Conservation (phyloP, 108 stramenopile genomes). For the Conticribra weissflogii region DNA sequence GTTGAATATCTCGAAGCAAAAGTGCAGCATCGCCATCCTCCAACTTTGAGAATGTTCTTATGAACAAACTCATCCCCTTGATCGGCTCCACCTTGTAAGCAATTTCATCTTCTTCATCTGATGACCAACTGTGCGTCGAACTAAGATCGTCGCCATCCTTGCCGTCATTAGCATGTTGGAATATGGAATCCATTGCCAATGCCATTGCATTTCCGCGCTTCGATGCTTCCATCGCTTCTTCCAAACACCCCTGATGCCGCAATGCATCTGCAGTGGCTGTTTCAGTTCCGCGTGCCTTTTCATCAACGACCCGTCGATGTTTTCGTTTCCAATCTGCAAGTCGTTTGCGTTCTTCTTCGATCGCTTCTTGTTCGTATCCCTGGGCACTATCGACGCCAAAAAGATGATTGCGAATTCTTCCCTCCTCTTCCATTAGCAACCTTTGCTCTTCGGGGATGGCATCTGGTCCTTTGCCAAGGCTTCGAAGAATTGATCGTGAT, state of each 20-base stretch:
- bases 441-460: conserved; percentile 72
- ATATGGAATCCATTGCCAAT: conserved; percentile 6
- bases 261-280: conserved; percentile 60
- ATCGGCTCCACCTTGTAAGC: conserved; percentile 42
- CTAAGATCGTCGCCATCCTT: conserved; percentile 22
- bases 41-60: conserved; percentile 64
- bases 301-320: conserved; percentile 61
- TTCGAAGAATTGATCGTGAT: conserved; percentile 53
- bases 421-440: conserved; percentile 73
- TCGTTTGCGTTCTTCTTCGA: conserved; percentile 45
- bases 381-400: conserved; percentile 41
- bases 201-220: conserved; percentile 46
- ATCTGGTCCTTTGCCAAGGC: conserved; percentile 41
- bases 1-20: conserved; percentile 82
- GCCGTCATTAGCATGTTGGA: conserved; percentile 7
- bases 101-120: conserved; percentile 49
- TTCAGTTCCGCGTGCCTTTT: conserved; percentile 64
- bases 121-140: conserved; percentile 25
- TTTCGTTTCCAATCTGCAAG: conserved; percentile 69
- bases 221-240: conserved; percentile 75
- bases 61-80: conserved; percentile 55
- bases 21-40: conserved; percentile 66
- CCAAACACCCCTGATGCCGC: conserved; percentile 69
- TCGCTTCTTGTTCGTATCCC: conserved; percentile 27
- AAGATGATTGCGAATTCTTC: conserved; percentile 55